phyloP scores from a whole-genome alignment of 768 basidiomycete genomes.

The Gloeostereum incarnatum region DNA sequence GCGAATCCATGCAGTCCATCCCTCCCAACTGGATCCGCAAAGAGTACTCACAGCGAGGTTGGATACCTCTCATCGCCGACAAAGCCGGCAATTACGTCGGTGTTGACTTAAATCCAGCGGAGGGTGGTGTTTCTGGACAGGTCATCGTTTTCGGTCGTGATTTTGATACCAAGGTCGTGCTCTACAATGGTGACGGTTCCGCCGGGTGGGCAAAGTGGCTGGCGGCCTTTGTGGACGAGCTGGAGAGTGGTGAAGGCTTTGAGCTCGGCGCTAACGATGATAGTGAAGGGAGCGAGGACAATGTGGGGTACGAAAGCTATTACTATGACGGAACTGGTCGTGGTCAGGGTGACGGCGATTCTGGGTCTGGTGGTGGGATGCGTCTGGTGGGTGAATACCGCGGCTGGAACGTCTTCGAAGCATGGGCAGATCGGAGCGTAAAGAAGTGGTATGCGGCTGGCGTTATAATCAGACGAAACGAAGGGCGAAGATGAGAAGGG shows the following conservation, averaged over 20 bases:
- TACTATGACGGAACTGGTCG: slow-evolving; percentile 75
- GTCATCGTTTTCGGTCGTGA: slow-evolving; percentile 99
- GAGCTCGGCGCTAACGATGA: slow-evolving; percentile 60
- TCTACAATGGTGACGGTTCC: slow-evolving; percentile 86
- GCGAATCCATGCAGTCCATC: slow-evolving; percentile 77
- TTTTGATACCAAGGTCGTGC: slow-evolving; percentile 95
- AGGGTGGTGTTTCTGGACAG: slow-evolving; percentile 72
- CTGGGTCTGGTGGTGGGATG: slow-evolving; percentile 59
- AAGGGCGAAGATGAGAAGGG: slow-evolving; percentile 31
- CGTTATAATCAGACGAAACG: slow-evolving; percentile 42
- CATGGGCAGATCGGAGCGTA: slow-evolving; percentile 86
- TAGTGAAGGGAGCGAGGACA: slow-evolving; percentile 74
- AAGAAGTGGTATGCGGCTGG: slow-evolving; percentile 82
- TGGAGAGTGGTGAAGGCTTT: slow-evolving; percentile 85
- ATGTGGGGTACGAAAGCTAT: slow-evolving; percentile 79
- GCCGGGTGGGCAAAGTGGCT: slow-evolving; percentile 96
- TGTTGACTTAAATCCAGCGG: slow-evolving; percentile 84
- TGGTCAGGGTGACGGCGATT: slow-evolving; percentile 72
- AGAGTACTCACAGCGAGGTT: slow-evolving; percentile 90
- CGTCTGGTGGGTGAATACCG: slow-evolving; percentile 78
- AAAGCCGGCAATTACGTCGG: slow-evolving; percentile 96
- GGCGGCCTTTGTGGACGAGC: slow-evolving; percentile 81
- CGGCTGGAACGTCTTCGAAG: slow-evolving; percentile 90
- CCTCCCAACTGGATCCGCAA: slow-evolving; percentile 84
- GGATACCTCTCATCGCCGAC: slow-evolving; percentile 94